Evolutionary conservation across 2,329 filamentous ascomycete species (phyloP), one percentile per base, ranked within the genome.

Genomic region (Colletotrichum brevisporum): DNA sequence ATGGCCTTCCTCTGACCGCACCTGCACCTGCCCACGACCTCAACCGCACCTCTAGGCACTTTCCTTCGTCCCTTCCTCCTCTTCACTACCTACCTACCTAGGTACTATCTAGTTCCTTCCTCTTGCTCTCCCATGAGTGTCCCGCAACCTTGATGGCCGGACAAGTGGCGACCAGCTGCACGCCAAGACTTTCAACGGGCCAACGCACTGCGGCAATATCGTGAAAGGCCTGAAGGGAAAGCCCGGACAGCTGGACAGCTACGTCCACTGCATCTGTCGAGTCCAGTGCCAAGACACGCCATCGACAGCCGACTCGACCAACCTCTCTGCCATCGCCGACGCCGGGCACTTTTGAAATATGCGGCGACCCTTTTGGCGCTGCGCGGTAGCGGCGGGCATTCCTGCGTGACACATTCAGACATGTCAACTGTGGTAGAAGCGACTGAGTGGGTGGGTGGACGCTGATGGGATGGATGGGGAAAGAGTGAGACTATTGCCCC

Each of bases 181-280:
- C n/a, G 66, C 66, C 66, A 69, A 69, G 66, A 27, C 63, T 39
- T 43, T 45, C 45, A 52, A 65, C 12, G 18, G 18, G 48, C 66
- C 61, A 59, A 45, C 48, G 47, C 27, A 13, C 24, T 6, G 18
- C 24, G n/a, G 13, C 16, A 21, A 51, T 8, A 26, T 57, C 24
- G 53, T 16, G n/a, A 36, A 47, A 27, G 39, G 21, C 21, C 21
- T 24, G 21, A 24, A 24, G 21, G 21, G 2, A 24, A 24, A 24
- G 21, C 21, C 21, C 21, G 21, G 21, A 31, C 8, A 10, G 10
- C 27, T 31, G 8, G 27, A 31, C 8, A 2, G 27, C 27, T 2
- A 31, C 8, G 27, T n/a, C n/a, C n/a, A n/a, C n/a, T 31, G 27
- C 16, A 16, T 43, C 50, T 5, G 26, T 15, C 21, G 24, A 26